A percentile compares a stretch with the other conserved stretches of the same genome.
These are phyloP conservation scores for Polyplosphaeria fusca DNA, from an alignment of 495 filamentous ascomycete species.

Conservation along the genomic window DNA sequence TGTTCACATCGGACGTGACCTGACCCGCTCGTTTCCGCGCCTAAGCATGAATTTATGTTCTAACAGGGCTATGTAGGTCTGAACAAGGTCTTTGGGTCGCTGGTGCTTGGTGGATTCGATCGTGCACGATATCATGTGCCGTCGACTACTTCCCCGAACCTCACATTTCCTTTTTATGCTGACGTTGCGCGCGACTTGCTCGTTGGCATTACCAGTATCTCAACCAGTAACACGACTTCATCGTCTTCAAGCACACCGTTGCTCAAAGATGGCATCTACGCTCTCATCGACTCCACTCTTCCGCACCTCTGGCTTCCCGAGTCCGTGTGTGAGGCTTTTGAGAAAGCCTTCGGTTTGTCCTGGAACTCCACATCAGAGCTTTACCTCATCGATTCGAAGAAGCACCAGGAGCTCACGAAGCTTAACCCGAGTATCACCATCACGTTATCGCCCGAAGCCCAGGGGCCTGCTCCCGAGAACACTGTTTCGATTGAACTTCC, in stretches of 20 bases:
- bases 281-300: slow-evolving; percentile 52
- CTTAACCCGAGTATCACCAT: slow-evolving; percentile 51
- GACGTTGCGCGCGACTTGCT: slow-evolving; percentile 51
- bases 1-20: too few species aligned
- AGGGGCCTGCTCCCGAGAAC: slow-evolving; percentile 41
- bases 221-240: slow-evolving; percentile 19
- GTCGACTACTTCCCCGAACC: slow-evolving; percentile 40
- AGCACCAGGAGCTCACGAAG: slow-evolving; percentile 43
- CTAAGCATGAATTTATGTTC: too few species aligned
- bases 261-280: slow-evolving; percentile 33
- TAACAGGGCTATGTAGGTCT: slow-evolving; percentile 35
- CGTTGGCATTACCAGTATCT: slow-evolving; percentile 48
- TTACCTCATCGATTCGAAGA: slow-evolving; percentile 49
- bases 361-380: slow-evolving; percentile 43
- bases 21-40: too few species aligned
- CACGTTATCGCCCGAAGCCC: slow-evolving; percentile 43
- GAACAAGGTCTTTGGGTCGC: slow-evolving; percentile 49
- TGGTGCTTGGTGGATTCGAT: slow-evolving; percentile 58
- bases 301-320: slow-evolving; percentile 54
- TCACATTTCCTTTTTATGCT: slow-evolving; percentile 48
- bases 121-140: slow-evolving; percentile 47
- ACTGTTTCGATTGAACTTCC: slow-evolving; percentile 50
- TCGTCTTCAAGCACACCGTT: not conserved
- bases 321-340: slow-evolving; percentile 51
- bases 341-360: slow-evolving; percentile 50